phyloP scores from a whole-genome alignment of 129 eudicot genomes.

The Gnaphalium uliginosum region DNA sequence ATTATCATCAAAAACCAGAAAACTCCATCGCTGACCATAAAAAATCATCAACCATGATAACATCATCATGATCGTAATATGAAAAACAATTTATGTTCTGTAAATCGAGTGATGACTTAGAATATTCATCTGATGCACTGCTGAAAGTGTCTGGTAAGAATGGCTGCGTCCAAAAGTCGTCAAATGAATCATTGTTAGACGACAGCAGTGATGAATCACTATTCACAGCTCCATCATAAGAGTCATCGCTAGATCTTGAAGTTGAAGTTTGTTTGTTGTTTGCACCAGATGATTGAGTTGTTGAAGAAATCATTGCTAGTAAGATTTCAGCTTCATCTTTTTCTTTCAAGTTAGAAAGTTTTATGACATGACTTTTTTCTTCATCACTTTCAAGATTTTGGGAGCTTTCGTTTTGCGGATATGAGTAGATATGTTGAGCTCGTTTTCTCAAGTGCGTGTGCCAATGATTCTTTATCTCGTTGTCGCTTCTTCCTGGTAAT shows the following conservation, averaged over 20 bases:
- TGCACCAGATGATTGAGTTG: neutral
- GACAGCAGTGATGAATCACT: neutral
- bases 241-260: neutral
- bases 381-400: slow-evolving; percentile 2
- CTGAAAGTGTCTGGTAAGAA: neutral
- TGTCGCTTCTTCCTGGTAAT: slow-evolving; percentile 45
- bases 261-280: slow-evolving; percentile 15
- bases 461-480: slow-evolving; percentile 46
- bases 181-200: slow-evolving; percentile 2
- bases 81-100: neutral
- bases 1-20: slow-evolving; percentile 2
- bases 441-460: slow-evolving; percentile 37
- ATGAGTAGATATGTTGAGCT: neutral
- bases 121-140: slow-evolving; percentile 4
- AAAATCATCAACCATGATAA: slow-evolving; percentile 10
- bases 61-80: slow-evolving; percentile 4
- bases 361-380: neutral
- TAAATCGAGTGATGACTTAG: neutral
- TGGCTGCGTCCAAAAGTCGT: slow-evolving; percentile 6
- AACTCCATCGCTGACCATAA: slow-evolving; percentile 19
- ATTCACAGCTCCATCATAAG: neutral
- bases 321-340: slow-evolving; percentile 2
- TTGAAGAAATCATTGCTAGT: slow-evolving; percentile 7
- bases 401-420: neutral
- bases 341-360: neutral